phyloP scores from a whole-genome alignment of 1,139 yeast genomes.

The Saccharomyces hybrid region DNA sequence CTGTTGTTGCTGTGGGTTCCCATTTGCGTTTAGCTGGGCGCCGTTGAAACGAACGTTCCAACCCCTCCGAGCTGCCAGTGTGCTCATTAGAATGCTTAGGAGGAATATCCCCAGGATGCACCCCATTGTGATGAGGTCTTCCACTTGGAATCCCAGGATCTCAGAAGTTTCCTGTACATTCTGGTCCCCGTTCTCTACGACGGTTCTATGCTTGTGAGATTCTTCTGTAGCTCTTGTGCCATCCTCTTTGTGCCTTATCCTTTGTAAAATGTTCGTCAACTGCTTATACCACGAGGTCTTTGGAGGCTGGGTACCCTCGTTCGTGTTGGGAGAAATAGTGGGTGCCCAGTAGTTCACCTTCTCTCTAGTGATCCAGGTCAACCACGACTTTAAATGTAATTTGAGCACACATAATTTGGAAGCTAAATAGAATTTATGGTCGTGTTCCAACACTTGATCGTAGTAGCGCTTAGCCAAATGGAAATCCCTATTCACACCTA shows the following conservation, averaged over 20 bases:
- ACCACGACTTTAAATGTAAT: constrained; percentile 35
- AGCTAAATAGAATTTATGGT: constrained; percentile 38
- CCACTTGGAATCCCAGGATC: constrained; percentile 15
- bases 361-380: constrained; percentile 33
- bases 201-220: background rate
- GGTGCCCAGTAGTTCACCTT: constrained; percentile 17
- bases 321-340: constrained; percentile 5
- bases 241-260: background rate
- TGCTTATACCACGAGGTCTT: constrained; percentile 17
- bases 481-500: constrained; percentile 68
- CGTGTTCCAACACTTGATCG: constrained; percentile 45
- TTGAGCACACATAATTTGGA: constrained; percentile 43
- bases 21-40: constrained; percentile 11
- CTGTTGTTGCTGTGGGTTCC: constrained; percentile 1
- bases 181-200: background rate
- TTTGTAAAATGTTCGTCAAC: constrained; percentile 11
- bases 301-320: constrained; percentile 8
- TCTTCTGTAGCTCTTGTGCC: constrained; percentile 2
- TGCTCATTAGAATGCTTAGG: constrained; percentile 17
- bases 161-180: constrained; percentile 9
- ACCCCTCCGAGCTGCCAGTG: constrained; percentile 19
- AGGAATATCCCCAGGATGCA: constrained; percentile 17
- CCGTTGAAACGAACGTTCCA: constrained; percentile 28
- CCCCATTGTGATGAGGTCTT: constrained; percentile 19
- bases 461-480: constrained; percentile 80